Percentiles rank a stretch among this genome's conserved stretches.
These are phyloP conservation scores for Diaporthe australafricana DNA, from an alignment of 2,329 filamentous ascomycete genomes.

Conservation along the genomic window DNA sequence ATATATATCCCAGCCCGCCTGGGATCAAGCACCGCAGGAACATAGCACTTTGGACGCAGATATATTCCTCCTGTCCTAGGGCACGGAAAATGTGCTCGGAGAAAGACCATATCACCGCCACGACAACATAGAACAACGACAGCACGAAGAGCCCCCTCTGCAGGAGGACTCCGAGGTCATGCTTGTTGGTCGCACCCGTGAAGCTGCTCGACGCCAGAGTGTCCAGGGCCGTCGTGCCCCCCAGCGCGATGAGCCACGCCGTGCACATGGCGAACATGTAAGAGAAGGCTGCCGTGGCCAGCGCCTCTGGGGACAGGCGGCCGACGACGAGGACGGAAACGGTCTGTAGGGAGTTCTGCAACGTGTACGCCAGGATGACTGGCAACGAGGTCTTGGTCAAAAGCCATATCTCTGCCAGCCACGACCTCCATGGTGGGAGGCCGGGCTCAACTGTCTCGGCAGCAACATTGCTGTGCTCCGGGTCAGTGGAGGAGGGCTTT, in stretches of 20 bases:
- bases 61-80: slow-evolving; percentile 82
- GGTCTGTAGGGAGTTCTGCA: slow-evolving; percentile 89
- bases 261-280: slow-evolving; percentile 96
- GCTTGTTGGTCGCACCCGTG: slow-evolving; percentile 82
- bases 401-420: slow-evolving; percentile 72
- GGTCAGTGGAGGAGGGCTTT: slow-evolving; percentile 29
- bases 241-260: slow-evolving; percentile 87
- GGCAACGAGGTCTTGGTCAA: slow-evolving; percentile 78
- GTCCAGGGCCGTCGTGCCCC: slow-evolving; percentile 87
- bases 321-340: slow-evolving; percentile 85
- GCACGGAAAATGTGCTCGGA: slow-evolving; percentile 80
- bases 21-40: slow-evolving; percentile 82
- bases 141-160: slow-evolving; percentile 82
- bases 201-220: slow-evolving; percentile 86
- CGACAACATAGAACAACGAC: slow-evolving; percentile 76
- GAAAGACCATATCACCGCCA: slow-evolving; percentile 79
- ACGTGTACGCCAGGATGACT: slow-evolving; percentile 84
- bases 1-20: slow-evolving; percentile 87
- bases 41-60: slow-evolving; percentile 77
- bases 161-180: slow-evolving; percentile 81
- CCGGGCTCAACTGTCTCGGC: slow-evolving; percentile 19
- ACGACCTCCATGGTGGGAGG: slow-evolving; percentile 51
- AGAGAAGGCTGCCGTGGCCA: slow-evolving; percentile 86
- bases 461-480: slow-evolving; percentile 4
- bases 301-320: slow-evolving; percentile 80